These are phyloP conservation scores for Mallotus nudiflorus DNA, from an alignment of 345 rosid genomes.

Conservation along the genomic window DNA sequence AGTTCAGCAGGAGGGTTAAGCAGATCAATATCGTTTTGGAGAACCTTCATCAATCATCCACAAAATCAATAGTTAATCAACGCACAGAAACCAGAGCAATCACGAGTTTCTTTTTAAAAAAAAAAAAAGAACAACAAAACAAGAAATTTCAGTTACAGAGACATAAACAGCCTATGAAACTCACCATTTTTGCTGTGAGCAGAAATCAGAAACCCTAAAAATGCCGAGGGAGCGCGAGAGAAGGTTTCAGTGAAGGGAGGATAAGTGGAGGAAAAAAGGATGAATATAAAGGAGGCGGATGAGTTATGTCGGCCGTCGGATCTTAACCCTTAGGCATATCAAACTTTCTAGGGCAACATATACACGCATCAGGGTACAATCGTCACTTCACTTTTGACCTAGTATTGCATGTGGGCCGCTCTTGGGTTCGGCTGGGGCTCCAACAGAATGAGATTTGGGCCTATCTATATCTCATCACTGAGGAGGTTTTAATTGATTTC, in stretches of 20 bases:
- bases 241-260: neutral
- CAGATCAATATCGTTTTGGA: conserved; percentile 20
- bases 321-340: neutral
- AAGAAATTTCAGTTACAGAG: too few species aligned
- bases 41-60: conserved; percentile 6
- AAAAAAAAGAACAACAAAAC: neutral
- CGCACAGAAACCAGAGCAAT: too few species aligned
- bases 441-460: neutral
- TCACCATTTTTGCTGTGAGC: neutral
- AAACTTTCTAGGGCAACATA: neutral
- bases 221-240: neutral
- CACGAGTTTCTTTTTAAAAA: too few species aligned
- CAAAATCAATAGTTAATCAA: neutral
- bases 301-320: neutral
- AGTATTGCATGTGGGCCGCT: neutral
- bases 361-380: neutral
- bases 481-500: too few species aligned
- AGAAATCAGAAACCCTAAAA: neutral
- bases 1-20: conserved; percentile 21
- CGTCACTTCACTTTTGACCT: neutral
- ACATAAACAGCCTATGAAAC: neutral
- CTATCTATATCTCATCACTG: too few species aligned
- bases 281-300: neutral
- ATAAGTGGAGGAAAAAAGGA: neutral
- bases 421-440: neutral